Percentiles rank a stretch among this genome's conserved stretches.
Evolutionary conservation across 805 yeast species (phyloP).

Genomic region (Maudiozyma serrabonitensis): DNA sequence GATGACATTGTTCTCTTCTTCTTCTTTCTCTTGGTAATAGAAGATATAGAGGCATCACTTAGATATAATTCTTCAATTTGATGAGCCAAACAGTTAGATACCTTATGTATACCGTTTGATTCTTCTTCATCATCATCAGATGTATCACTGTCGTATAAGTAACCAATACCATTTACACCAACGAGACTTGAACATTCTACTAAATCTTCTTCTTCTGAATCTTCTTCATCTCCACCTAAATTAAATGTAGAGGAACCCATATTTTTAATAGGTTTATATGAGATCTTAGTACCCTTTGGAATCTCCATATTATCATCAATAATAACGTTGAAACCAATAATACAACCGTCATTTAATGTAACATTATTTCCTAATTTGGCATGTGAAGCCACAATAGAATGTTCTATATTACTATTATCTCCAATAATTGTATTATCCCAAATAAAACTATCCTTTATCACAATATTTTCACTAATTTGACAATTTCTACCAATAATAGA

Average conservation of each 20-base stretch:
- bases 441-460: constrained; percentile 63
- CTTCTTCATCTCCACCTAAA: constrained; percentile 11
- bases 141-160: constrained; percentile 29
- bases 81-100: constrained; percentile 33
- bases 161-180: constrained; percentile 32
- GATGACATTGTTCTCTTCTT: constrained; percentile 37
- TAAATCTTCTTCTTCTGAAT: constrained; percentile 12
- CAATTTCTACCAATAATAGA: constrained; percentile 84
- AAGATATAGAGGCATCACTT: constrained; percentile 51
- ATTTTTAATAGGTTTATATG: constrained; percentile 36
- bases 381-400: constrained; percentile 62
- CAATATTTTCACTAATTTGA: constrained; percentile 69
- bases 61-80: constrained; percentile 39
- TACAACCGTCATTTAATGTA: constrained; percentile 54
- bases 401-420: constrained; percentile 48
- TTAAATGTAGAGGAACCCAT: constrained; percentile 23
- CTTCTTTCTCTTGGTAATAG: constrained; percentile 37
- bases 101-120: constrained; percentile 14
- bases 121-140: constrained; percentile 26
- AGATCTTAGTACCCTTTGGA: constrained; percentile 42
- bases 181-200: constrained; percentile 15
- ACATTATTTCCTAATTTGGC: constrained; percentile 47
- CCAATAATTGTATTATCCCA: constrained; percentile 78
- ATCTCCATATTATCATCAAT: constrained; percentile 47
- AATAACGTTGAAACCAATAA: constrained; percentile 66